Base-by-base conservation (phyloP, 176 grass and related monocot genomes). In the Dendrocalamus sinicus region DNA sequence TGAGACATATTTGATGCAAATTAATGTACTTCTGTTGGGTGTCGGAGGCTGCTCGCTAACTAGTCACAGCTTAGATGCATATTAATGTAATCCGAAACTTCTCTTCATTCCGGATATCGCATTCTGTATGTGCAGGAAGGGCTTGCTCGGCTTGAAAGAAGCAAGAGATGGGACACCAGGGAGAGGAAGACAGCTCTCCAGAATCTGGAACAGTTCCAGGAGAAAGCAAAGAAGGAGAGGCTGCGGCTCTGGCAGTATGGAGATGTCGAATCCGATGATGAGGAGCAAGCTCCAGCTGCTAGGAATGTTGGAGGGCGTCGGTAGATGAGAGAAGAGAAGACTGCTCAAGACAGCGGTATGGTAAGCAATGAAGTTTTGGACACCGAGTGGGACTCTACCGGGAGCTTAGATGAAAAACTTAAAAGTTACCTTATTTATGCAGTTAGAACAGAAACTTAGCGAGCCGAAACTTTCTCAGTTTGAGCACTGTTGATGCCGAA, bases 181-280 rank as follows among this genome's bases (percentile, higher is more conserved):
- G 90, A 92, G 58, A 88, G 91, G 70, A 92, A 92, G 72, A 55
- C 72, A 0, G 91, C 93, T 9, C 86, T 95, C 14, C 80, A 90
- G 62, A 95, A 92, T 41, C 71, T 95, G 72, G 93, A 95, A 70
- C 86, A 95, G 72, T 92, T 95, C 90, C 90, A 92, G 75, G 91
- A 88, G 20, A 95, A 92, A 79, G 93, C 93, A 50, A 95, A 95
- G 79, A 87, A 85, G 81, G 83, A 78, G 24, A 86, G 93, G 54
- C 67, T 89, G 45, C 78, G 78, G 23, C 90, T 95, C 22, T 95
- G 93, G 93, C 83, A 87, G 47, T 92, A 95, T 0, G 93, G 93
- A 12, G 93, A 95, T 53, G 88, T 92, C 1, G 85, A 92, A 54
- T 95, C 93, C 0, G 93, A 95, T 11, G 93, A 95, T 4, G 93